Percentiles rank a stretch among this genome's conserved stretches.
Conservation (phyloP, 768 basidiomycete genomes). For the Pleurotus citrinopileatus region DNA sequence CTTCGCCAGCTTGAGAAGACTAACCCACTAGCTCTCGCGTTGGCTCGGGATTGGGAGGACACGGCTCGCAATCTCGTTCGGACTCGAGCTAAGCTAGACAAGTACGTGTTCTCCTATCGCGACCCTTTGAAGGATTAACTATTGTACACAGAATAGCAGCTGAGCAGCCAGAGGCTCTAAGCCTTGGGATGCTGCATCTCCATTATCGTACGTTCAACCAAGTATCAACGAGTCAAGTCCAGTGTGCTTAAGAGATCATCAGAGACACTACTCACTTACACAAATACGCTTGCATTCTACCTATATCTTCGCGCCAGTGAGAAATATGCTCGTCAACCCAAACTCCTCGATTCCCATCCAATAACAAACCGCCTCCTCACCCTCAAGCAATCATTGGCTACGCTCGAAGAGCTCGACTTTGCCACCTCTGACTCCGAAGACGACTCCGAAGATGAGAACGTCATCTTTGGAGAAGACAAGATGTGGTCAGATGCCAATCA, state of each 20-base stretch:
- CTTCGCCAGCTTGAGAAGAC: constrained; percentile 72
- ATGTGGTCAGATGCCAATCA: constrained; percentile 37
- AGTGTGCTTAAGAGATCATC: constrained; percentile 9
- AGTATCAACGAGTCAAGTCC: not conserved
- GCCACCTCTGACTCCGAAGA: constrained; percentile 46
- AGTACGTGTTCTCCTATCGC: constrained; percentile 34
- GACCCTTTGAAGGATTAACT: constrained; percentile 1
- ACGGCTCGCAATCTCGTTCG: constrained; percentile 51
- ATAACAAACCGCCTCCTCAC: constrained; percentile 74
- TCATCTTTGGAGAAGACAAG: constrained; percentile 36
- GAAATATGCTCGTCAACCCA: constrained; percentile 59
- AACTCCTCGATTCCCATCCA: constrained; percentile 65
- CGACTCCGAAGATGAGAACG: constrained; percentile 42
- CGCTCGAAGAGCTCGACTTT: constrained; percentile 85
- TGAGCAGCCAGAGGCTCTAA: constrained; percentile 48
- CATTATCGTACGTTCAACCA: constrained; percentile 76
- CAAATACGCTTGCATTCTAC: constrained; percentile 90
- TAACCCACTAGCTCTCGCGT: constrained; percentile 73
- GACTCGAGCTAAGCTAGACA: constrained; percentile 49
- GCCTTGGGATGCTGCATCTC: constrained; percentile 72
- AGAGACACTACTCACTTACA: constrained; percentile 91
- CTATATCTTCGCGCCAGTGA: constrained; percentile 76
- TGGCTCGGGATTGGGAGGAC: constrained; percentile 84
- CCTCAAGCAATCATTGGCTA: constrained; percentile 78
- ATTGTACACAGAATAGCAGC: constrained; percentile 40